These are phyloP conservation scores for Daldinia childiae DNA, from an alignment of 495 filamentous ascomycete species.

Conservation along the genomic window DNA sequence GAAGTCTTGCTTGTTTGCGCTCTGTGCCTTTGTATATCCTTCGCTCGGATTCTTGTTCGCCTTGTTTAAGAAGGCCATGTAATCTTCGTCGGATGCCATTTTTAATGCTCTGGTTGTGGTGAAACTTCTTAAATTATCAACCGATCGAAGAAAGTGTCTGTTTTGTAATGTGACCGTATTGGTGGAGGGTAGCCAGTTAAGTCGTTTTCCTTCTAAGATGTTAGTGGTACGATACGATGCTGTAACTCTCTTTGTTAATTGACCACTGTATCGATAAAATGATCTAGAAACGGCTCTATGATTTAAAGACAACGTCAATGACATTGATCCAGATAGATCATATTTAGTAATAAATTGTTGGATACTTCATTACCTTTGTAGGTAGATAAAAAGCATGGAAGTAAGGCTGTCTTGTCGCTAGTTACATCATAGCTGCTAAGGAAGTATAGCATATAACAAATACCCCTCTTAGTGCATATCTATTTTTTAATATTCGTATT, in stretches of 20 bases:
- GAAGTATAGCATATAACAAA: conserved; percentile 10
- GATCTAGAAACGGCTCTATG: conserved; percentile 4
- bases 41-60: conserved; percentile 75
- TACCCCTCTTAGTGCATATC: conserved; percentile 15
- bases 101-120: conserved; percentile 38
- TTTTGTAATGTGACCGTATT: conserved; percentile 6
- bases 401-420: conserved; percentile 20
- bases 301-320: conserved; percentile 7
- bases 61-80: conserved; percentile 83
- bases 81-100: conserved; percentile 83
- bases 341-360: conserved; percentile 23
- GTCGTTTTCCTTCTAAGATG: not conserved
- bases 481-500: no score
- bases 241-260: not conserved
- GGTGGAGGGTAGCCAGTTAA: not conserved
- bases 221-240: conserved; percentile 5
- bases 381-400: not conserved
- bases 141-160: conserved; percentile 7
- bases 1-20: conserved; percentile 45
- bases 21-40: conserved; percentile 47
- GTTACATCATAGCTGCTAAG: conserved; percentile 37
- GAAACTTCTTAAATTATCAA: conserved; percentile 17
- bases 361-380: not conserved
- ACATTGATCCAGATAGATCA: conserved; percentile 27
- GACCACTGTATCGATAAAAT: conserved; percentile 8